A percentile compares a stretch with the other conserved stretches of the same genome.
phyloP scores from a whole-genome alignment of 495 filamentous ascomycete species.

The Astrocystis sublimbata region DNA sequence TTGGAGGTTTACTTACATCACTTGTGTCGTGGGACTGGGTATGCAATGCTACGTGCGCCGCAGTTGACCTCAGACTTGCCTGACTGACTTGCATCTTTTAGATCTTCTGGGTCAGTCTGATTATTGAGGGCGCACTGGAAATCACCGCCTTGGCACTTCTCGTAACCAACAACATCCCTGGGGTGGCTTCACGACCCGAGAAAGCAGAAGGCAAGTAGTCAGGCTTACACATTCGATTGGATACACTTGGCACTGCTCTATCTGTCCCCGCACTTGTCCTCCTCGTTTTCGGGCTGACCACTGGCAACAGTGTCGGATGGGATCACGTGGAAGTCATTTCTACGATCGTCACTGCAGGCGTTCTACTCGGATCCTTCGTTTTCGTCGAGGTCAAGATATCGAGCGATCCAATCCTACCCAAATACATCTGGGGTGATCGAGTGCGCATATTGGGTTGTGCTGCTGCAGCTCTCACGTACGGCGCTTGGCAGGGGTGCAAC shows the following conservation, averaged over 20 bases:
- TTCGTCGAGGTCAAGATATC: conserved; percentile 3
- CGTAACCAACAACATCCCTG: background rate
- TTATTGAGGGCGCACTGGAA: background rate
- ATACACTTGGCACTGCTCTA: background rate
- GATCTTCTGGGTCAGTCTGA: conserved; percentile 2
- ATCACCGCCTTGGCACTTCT: background rate
- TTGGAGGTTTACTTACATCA: background rate
- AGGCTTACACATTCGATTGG: background rate
- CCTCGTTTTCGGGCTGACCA: background rate
- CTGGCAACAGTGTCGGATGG: background rate
- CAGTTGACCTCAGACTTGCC: background rate
- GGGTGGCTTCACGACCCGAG: background rate
- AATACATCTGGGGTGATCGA: background rate
- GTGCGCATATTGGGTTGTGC: background rate
- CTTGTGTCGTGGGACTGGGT: conserved; percentile 2
- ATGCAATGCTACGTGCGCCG: background rate
- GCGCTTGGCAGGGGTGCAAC: background rate
- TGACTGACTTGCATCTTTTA: background rate
- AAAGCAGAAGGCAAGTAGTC: background rate
- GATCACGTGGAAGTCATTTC: background rate
- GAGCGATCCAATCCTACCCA: background rate
- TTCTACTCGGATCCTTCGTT: background rate
- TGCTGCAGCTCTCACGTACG: background rate
- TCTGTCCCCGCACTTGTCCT: background rate
- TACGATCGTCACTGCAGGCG: background rate